A percentile compares a stretch with the other conserved stretches of the same genome.
phyloP scores from a whole-genome alignment of 306 rosid species.

The Casuarina equisetifolia region DNA sequence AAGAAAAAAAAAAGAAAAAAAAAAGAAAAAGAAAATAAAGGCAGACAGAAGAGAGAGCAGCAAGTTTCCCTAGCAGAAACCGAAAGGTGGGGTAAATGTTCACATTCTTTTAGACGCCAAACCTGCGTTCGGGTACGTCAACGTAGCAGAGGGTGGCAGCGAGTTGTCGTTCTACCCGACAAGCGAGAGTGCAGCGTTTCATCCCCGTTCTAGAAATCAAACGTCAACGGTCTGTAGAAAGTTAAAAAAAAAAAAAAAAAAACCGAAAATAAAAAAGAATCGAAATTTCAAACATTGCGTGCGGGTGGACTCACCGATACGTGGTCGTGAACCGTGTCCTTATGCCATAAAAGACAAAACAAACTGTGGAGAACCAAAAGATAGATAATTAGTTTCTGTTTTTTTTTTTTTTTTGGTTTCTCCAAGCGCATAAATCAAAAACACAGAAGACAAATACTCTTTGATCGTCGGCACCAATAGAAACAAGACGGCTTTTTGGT shows the following conservation, averaged over 20 bases:
- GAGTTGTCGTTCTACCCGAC: not conserved
- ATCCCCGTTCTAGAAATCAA: not conserved
- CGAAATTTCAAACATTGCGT: conserved; percentile 47
- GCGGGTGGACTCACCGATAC: conserved; percentile 52
- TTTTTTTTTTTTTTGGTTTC: not conserved
- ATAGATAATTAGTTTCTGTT: conserved; percentile 6
- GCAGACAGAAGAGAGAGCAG: no score
- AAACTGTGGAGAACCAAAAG: not conserved
- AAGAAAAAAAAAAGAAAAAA: no score
- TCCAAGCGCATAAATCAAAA: conserved; percentile 6
- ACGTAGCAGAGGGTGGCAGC: not conserved
- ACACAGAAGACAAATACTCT: conserved; percentile 19
- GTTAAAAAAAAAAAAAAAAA: not conserved
- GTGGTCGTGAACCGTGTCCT: conserved; percentile 34
- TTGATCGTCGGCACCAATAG: conserved; percentile 39
- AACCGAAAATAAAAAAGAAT: not conserved
- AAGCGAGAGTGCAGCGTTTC: not conserved
- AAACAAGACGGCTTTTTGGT: conserved; percentile 37
- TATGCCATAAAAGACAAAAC: conserved; percentile 1
- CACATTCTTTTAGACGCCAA: no score
- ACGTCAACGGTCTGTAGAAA: not conserved
- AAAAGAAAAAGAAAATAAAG: no score
- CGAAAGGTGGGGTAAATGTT: no score
- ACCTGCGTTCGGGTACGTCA: not conserved
- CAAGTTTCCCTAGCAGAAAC: no score